Evolutionary conservation across 129 eudicot genomes (phyloP).

Genomic region (Flaveria bidentis): DNA sequence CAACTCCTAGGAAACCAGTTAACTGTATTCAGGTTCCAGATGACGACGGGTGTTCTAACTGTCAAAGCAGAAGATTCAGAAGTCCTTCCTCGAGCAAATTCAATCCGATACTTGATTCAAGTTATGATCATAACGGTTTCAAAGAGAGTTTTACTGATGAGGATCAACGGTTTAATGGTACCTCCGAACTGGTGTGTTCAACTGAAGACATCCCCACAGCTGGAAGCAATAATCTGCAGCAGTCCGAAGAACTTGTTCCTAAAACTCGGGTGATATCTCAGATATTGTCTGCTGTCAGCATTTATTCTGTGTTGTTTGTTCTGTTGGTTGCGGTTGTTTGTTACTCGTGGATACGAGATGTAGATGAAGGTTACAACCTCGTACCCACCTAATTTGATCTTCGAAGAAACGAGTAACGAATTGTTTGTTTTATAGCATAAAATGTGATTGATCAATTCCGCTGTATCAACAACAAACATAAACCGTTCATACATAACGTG

Average conservation of each 20-base stretch:
- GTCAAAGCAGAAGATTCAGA: not conserved
- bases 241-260: not conserved
- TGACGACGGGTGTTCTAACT: not conserved
- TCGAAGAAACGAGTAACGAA: not conserved
- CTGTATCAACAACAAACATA: too few species aligned
- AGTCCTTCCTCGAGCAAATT: not conserved
- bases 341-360: not conserved
- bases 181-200: not conserved
- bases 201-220: not conserved
- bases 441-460: too few species aligned
- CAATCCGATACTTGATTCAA: not conserved
- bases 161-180: not conserved
- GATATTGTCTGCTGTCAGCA: conserved; percentile 2
- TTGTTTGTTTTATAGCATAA: not conserved
- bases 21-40: not conserved
- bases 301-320: not conserved
- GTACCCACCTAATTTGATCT: not conserved
- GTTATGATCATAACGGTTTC: not conserved
- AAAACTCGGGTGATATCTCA: not conserved
- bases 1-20: not conserved
- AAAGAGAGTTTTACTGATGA: not conserved
- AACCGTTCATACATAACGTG: not conserved
- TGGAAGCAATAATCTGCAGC: conserved; percentile 13
- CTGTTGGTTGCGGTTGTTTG: conserved; percentile 3
- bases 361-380: not conserved